Percentiles rank a stretch among this genome's conserved stretches.
Conservation (phyloP, 2,329 filamentous ascomycete genomes). For the Blastomyces parvus region DNA sequence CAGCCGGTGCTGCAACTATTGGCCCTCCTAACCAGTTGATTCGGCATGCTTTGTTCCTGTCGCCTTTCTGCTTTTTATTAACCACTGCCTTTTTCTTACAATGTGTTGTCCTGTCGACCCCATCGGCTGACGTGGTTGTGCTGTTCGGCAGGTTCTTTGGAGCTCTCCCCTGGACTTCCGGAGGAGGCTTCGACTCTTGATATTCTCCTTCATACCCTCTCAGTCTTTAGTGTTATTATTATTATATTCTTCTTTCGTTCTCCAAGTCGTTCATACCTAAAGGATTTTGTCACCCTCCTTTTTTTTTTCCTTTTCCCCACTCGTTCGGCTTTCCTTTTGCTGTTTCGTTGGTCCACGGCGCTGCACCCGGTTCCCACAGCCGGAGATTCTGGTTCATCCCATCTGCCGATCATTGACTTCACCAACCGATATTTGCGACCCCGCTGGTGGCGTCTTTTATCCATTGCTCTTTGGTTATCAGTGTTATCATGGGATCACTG, state of each 20-base stretch:
- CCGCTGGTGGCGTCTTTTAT: background rate
- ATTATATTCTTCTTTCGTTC: constrained; percentile 1
- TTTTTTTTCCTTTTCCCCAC: background rate
- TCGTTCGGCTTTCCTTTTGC: background rate
- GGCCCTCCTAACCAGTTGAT: background rate
- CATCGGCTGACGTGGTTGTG: constrained; percentile 1
- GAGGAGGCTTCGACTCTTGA: background rate
- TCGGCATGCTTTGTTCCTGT: constrained; percentile 5
- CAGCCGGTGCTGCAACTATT: background rate
- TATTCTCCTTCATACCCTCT: constrained; percentile 10
- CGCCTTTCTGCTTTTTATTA: background rate
- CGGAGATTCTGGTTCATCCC: background rate
- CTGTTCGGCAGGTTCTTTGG: background rate
- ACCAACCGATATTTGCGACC: background rate
- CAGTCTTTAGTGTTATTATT: background rate
- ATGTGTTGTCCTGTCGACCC: background rate
- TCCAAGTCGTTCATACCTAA: background rate
- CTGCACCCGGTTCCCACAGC: background rate
- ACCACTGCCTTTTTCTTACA: background rate
- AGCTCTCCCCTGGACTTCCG: background rate
- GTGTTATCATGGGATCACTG: constrained; percentile 6
- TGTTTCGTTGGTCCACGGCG: background rate
- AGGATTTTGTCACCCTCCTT: background rate
- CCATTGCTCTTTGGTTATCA: background rate
- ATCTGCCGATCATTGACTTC: background rate